Conservation (phyloP, 2,329 filamentous ascomycete species). For the Botrytis fragariae region DNA sequence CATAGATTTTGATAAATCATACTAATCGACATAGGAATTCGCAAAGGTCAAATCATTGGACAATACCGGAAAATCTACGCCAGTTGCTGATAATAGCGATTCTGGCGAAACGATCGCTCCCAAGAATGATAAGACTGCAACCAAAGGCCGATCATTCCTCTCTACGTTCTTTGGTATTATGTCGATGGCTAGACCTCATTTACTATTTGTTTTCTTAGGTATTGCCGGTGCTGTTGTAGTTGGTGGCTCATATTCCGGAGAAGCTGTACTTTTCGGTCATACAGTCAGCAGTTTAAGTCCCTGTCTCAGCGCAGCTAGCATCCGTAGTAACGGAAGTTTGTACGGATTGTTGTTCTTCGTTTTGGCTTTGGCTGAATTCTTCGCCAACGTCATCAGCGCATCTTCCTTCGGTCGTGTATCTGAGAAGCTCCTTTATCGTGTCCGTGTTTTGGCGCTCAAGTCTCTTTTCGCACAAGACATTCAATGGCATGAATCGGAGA, state of each 20-base stretch:
- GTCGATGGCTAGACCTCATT: conserved; percentile 15
- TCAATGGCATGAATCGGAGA: conserved; percentile 68
- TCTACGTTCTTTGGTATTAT: conserved; percentile 14
- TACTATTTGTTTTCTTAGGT: conserved; percentile 2
- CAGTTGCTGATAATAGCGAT: not conserved
- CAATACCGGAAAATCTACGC: not conserved
- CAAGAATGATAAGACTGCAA: not conserved
- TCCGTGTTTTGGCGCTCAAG: conserved; percentile 52
- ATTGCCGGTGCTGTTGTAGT: conserved; percentile 46
- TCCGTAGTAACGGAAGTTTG: conserved; percentile 38
- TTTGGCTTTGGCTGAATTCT: conserved; percentile 55
- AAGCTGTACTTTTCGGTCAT: conserved; percentile 56
- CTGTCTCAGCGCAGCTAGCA: conserved; percentile 38
- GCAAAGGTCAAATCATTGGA: conserved; percentile 3
- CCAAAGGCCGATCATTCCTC: not conserved
- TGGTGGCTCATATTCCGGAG: conserved; percentile 51
- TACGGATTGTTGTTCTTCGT: conserved; percentile 48
- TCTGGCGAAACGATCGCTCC: not conserved
- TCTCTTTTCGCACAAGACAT: conserved; percentile 64
- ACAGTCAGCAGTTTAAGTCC: conserved; percentile 51
- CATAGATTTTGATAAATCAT: not conserved
- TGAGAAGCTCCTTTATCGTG: conserved; percentile 62
- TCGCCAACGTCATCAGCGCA: conserved; percentile 60
- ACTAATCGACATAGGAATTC: not conserved
- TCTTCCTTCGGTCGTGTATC: conserved; percentile 53